Percentiles rank a stretch among this genome's conserved stretches.
Conservation (phyloP, 2,329 filamentous ascomycete species). For the Triangularia verruculosa region DNA sequence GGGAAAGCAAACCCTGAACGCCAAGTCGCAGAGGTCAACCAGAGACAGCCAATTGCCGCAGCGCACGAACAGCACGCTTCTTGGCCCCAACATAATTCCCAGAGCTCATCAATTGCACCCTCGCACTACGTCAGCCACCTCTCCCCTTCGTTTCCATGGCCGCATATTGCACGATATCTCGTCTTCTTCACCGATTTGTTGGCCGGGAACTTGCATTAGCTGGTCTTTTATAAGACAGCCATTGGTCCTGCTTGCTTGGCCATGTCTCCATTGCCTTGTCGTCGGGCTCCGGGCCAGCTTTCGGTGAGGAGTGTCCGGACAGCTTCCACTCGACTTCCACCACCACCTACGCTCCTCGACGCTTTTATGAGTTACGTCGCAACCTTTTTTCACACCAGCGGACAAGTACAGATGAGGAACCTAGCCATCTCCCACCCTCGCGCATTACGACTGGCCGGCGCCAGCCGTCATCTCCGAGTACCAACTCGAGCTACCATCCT, state of each 20-base stretch:
- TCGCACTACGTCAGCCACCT: constrained; percentile 1
- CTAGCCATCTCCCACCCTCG: constrained; percentile 18
- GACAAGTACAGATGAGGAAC: constrained; percentile 3
- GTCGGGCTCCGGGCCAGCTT: constrained; percentile 8
- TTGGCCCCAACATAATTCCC: background rate
- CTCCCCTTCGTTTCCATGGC: constrained; percentile 12
- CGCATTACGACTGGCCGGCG: constrained; percentile 15
- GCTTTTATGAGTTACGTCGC: constrained; percentile 30
- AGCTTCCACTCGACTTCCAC: background rate
- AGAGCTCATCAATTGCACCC: background rate
- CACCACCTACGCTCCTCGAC: constrained; percentile 25
- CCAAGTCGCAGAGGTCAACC: background rate
- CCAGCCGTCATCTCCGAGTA: constrained; percentile 16
- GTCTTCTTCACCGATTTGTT: constrained; percentile 2
- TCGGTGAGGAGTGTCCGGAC: constrained; percentile 10
- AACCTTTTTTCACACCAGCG: constrained; percentile 27
- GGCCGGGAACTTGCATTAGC: constrained; percentile 12
- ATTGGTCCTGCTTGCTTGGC: background rate
- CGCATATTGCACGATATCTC: background rate
- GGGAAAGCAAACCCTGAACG: background rate
- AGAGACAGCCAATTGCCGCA: background rate
- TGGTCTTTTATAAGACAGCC: background rate
- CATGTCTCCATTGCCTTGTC: constrained; percentile 19
- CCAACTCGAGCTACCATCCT: constrained; percentile 10
- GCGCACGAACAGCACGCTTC: background rate